Evolutionary conservation across 257 asterid species (phyloP), one percentile per base, ranked within the genome.

Genomic region (Solanum sejunctum): DNA sequence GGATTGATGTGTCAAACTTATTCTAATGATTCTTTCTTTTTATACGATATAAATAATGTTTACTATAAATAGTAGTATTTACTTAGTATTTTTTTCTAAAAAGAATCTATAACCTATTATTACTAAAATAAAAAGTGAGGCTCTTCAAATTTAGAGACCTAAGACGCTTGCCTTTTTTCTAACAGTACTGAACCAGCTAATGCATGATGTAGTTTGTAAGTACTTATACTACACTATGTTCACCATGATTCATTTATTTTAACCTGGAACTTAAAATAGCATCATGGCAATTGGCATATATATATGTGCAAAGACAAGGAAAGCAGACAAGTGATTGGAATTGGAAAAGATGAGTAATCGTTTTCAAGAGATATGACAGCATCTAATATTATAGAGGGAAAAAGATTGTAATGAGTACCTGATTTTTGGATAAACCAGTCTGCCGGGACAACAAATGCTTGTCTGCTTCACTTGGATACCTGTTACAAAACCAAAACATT

Each of bases 391-490:
- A 73, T 21, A 85, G 39, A n/a, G n/a, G n/a, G 81, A 85, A 86
- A 85, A 86, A 67, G 63, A 88, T 15, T 15, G 81, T 47, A 63
- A 84, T 75, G 89, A 87, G 91, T 93, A 95, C 98, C 98, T 95
- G 98, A 85, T 91, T 93, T 90, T 92, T 95, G 36, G 98, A 94
- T 88, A 95, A 91, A 89, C 97, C 97, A 82, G 98, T 94, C 94
- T 95, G 98, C 60, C 98, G 84, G 55, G 98, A 94, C 95, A 95
- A 91, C 96, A 93, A 88, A 93, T 93, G 98, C 84, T 95, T 95
- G 95, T 95, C 98, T 88, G 97, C 97, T 92, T 95, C 98, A 88
- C 92, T 95, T 39, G 98, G 98, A 84, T 95, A 95, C 92, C 98
- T 95, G 93, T 55, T 41, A 71, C 67, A 61, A 72, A 5, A 54